A percentile compares a stretch with the other conserved stretches of the same genome.
These are phyloP conservation scores for Pterulicium gracile DNA, from an alignment of 1,284 basidiomycete genomes.

Conservation along the genomic window DNA sequence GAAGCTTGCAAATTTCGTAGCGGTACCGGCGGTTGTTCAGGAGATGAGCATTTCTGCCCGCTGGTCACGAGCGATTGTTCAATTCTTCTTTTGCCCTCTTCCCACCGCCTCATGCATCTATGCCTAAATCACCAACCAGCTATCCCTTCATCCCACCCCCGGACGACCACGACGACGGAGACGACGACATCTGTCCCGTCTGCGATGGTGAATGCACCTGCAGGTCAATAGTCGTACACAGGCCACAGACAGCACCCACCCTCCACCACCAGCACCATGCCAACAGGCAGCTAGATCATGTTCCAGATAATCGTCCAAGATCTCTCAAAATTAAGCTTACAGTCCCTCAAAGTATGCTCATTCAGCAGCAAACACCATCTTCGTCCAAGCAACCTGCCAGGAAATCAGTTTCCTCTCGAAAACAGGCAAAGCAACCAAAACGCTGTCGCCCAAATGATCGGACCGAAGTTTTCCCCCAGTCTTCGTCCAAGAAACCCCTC, in stretches of 20 bases:
- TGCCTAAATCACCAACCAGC: neutral
- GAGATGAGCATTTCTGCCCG: too few relatives aligned
- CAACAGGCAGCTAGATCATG: constrained; percentile 15
- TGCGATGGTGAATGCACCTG: constrained; percentile 82
- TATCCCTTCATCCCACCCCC: neutral
- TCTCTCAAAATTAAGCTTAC: constrained; percentile 70
- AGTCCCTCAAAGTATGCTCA: constrained; percentile 42
- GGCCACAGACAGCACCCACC: constrained; percentile 18
- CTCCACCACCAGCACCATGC: constrained; percentile 15
- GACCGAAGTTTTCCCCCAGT: neutral
- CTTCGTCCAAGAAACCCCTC: neutral
- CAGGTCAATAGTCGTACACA: constrained; percentile 19
- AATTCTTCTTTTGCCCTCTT: neutral
- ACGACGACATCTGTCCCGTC: constrained; percentile 75
- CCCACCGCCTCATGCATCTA: constrained; percentile 1
- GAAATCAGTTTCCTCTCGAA: constrained; percentile 7
- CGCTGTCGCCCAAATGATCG: neutral
- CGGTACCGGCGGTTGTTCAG: constrained; percentile 1
- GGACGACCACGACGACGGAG: constrained; percentile 38
- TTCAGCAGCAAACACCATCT: constrained; percentile 22
- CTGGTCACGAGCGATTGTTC: neutral
- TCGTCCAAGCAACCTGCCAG: constrained; percentile 15
- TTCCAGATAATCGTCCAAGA: constrained; percentile 13
- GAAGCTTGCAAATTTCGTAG: too few relatives aligned
- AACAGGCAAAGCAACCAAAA: neutral